phyloP scores from a whole-genome alignment of 2,329 filamentous ascomycete genomes.

The Colletotrichum limetticola region DNA sequence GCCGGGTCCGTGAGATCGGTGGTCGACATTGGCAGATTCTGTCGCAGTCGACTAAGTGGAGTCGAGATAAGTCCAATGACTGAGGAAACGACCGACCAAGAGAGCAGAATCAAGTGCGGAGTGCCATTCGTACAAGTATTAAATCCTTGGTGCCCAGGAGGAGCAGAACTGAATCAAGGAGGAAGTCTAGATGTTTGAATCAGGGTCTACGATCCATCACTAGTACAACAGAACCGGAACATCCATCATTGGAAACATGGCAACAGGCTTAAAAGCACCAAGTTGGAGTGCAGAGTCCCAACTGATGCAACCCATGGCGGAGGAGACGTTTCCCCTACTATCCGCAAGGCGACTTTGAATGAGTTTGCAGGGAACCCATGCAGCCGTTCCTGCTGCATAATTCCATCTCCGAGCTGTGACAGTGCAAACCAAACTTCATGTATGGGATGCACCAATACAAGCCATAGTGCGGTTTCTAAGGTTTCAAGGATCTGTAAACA shows the following conservation, averaged over 20 bases:
- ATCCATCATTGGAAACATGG: neutral
- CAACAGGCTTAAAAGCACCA: conserved; percentile 6
- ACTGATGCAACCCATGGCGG: neutral
- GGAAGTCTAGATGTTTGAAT: neutral
- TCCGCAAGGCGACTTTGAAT: neutral
- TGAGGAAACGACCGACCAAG: neutral
- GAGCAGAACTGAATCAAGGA: neutral
- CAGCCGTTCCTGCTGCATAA: neutral
- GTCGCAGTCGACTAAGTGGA: neutral
- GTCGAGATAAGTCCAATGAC: neutral
- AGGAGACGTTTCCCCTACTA: neutral
- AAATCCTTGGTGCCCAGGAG: neutral
- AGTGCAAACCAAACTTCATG: neutral
- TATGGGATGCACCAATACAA: neutral
- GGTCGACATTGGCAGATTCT: neutral
- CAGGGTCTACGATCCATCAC: neutral
- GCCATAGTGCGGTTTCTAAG: neutral
- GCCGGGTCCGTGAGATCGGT: conserved; percentile 21
- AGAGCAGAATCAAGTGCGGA: neutral
- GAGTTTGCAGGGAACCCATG: neutral
- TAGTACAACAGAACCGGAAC: neutral
- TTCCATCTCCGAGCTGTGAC: conserved; percentile 20
- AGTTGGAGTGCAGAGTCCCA: neutral
- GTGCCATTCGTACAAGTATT: conserved; percentile 9
- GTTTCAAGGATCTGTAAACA: neutral